Percentiles rank a stretch among this genome's conserved stretches.
phyloP scores from a whole-genome alignment of 164 flowering plant species.

The Platanus orientalis region DNA sequence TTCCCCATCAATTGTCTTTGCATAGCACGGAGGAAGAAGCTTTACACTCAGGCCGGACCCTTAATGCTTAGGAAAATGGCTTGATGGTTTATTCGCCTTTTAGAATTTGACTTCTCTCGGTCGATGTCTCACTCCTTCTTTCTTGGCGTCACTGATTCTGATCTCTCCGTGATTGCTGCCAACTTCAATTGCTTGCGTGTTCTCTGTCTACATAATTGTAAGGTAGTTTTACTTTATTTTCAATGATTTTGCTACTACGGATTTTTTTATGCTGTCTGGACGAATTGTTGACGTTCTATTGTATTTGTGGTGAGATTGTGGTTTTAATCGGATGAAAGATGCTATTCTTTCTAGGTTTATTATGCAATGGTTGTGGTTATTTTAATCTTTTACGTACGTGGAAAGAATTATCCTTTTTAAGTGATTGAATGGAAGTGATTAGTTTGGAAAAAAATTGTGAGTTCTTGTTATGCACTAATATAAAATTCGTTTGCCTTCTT shows the following conservation, averaged over 20 bases:
- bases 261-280: neutral
- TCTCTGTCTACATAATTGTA: conserved; percentile 62
- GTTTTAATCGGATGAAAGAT: neutral
- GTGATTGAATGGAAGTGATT: too few relatives aligned
- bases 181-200: conserved; percentile 52
- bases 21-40: conserved; percentile 86
- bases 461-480: too few relatives aligned
- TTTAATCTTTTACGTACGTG: too few relatives aligned
- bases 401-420: too few relatives aligned
- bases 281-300: neutral
- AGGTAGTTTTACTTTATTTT: conserved; percentile 36
- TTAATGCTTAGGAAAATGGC: conserved; percentile 74
- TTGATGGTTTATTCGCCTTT: conserved; percentile 51
- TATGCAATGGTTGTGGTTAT: too few relatives aligned
- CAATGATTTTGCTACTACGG: too few relatives aligned
- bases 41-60: conserved; percentile 85
- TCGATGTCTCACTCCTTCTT: conserved; percentile 71
- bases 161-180: conserved; percentile 68
- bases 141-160: conserved; percentile 85
- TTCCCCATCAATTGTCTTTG: too few relatives aligned
- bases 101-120: conserved; percentile 79
- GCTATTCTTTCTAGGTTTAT: too few relatives aligned
- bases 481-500: too few relatives aligned
- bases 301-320: neutral
- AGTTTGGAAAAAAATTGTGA: too few relatives aligned